A percentile compares a stretch with the other conserved stretches of the same genome.
phyloP scores from a whole-genome alignment of 805 yeast species.

The Pichia nakasei region DNA sequence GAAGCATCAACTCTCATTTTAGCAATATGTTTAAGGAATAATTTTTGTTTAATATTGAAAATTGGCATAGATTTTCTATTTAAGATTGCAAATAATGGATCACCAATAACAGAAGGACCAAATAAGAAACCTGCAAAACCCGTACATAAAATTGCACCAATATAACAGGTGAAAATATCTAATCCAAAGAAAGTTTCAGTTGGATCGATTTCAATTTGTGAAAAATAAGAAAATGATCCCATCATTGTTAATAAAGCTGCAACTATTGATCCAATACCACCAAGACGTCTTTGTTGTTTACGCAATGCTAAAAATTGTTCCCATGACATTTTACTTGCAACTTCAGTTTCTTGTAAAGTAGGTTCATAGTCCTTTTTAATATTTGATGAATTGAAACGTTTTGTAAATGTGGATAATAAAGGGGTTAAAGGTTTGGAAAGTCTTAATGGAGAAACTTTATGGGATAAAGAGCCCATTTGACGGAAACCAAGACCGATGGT shows the following conservation, averaged over 20 bases:
- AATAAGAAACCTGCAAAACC: conserved; percentile 71
- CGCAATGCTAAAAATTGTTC: conserved; percentile 68
- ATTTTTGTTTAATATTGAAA: conserved; percentile 56
- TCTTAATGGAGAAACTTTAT: background rate
- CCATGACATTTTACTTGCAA: conserved; percentile 49
- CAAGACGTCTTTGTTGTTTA: conserved; percentile 64
- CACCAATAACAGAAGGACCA: conserved; percentile 74
- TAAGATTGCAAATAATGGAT: conserved; percentile 51
- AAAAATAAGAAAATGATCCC: conserved; percentile 64
- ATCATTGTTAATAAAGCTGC: conserved; percentile 61
- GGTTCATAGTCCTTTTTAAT: conserved; percentile 8
- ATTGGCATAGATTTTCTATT: conserved; percentile 37
- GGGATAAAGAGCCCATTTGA: background rate
- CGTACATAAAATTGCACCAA: conserved; percentile 62
- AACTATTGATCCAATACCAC: conserved; percentile 55
- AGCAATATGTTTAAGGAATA: conserved; percentile 65
- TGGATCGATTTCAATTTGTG: conserved; percentile 80
- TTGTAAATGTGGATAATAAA: background rate
- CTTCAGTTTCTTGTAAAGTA: conserved; percentile 16
- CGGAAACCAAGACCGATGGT: conserved; percentile 4
- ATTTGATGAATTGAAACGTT: conserved; percentile 9
- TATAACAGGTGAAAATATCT: conserved; percentile 77
- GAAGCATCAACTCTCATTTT: conserved; percentile 87
- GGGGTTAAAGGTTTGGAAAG: background rate
- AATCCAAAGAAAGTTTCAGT: conserved; percentile 84